Percentiles rank a stretch among this genome's conserved stretches.
Evolutionary conservation across 1,284 basidiomycete genomes (phyloP).

Genomic region (Paramarasmius palmivorus): DNA sequence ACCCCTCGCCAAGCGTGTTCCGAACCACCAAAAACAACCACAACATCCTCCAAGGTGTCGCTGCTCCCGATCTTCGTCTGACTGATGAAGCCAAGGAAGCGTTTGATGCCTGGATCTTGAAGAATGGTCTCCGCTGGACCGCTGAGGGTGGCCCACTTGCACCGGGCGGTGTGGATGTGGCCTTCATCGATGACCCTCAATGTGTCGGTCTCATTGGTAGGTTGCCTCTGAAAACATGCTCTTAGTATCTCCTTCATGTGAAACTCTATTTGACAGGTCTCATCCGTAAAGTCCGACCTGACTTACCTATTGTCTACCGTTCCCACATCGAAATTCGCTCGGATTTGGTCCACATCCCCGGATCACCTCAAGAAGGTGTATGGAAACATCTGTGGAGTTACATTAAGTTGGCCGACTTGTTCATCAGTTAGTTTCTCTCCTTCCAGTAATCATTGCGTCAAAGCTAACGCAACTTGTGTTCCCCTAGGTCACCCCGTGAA

Average conservation of each 20-base stretch:
- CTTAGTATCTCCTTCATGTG: too few relatives aligned
- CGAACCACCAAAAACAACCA: conserved; percentile 92
- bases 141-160: conserved; percentile 79
- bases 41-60: conserved; percentile 87
- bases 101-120: conserved; percentile 87
- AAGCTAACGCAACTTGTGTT: conserved; percentile 2
- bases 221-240: not conserved
- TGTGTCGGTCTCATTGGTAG: conserved; percentile 6
- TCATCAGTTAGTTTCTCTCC: conserved; percentile 59
- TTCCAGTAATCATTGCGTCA: not conserved
- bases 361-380: conserved; percentile 83
- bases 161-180: conserved; percentile 77
- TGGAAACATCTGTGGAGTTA: conserved; percentile 92
- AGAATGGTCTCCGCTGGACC: conserved; percentile 80
- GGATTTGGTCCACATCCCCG: conserved; percentile 70
- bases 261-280: conserved; percentile 88
- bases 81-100: conserved; percentile 73
- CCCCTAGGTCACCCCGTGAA: conserved; percentile 77
- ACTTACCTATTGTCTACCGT: conserved; percentile 83
- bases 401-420: conserved; percentile 81
- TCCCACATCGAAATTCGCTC: conserved; percentile 90
- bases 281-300: conserved; percentile 78
- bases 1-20: conserved; percentile 84
- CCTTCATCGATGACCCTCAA: conserved; percentile 85
- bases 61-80: conserved; percentile 70